Conservation (phyloP, 371 early-diverging fungal species). For the Mucor irregularis region DNA sequence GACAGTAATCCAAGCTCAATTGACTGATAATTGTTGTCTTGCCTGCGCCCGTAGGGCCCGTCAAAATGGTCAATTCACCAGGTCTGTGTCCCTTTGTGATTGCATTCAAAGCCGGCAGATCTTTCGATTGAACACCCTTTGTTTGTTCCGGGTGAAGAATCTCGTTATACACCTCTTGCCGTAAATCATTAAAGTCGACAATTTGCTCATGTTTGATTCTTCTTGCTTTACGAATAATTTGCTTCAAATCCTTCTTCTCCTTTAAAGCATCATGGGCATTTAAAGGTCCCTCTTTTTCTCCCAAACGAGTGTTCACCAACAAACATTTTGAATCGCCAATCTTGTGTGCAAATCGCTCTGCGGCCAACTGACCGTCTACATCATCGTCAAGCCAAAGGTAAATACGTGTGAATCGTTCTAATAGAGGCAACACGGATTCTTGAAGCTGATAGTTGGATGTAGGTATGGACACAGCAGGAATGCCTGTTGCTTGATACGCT, state of each 20-base stretch:
- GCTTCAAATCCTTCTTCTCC: slow-evolving; percentile 28
- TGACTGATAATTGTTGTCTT: slow-evolving; percentile 82
- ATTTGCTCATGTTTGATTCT: slow-evolving; percentile 67
- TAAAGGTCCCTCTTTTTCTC: slow-evolving; percentile 42
- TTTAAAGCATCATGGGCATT: slow-evolving; percentile 42
- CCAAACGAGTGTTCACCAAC: slow-evolving; percentile 48
- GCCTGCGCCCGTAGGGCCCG: slow-evolving; percentile 77
- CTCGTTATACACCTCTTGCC: slow-evolving; percentile 69
- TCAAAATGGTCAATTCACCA: slow-evolving; percentile 75
- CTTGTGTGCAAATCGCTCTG: slow-evolving; percentile 62
- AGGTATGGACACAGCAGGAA: slow-evolving; percentile 64
- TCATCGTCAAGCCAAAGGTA: slow-evolving; percentile 78
- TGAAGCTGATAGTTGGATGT: slow-evolving; percentile 59
- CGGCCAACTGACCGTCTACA: slow-evolving; percentile 62
- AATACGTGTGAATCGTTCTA: slow-evolving; percentile 64
- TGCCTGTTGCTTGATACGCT: slow-evolving; percentile 66
- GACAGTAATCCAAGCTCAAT: slow-evolving; percentile 71
- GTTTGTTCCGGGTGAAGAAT: slow-evolving; percentile 68
- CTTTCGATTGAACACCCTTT: slow-evolving; percentile 60
- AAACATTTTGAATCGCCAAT: slow-evolving; percentile 63
- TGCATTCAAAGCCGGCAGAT: slow-evolving; percentile 61
- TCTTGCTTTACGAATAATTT: slow-evolving; percentile 41
- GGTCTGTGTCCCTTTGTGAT: slow-evolving; percentile 76
- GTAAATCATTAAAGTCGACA: slow-evolving; percentile 58
- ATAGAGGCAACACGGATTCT: slow-evolving; percentile 55